phyloP scores from a whole-genome alignment of 441 rosid species.

The Gossypium schwendimanii region DNA sequence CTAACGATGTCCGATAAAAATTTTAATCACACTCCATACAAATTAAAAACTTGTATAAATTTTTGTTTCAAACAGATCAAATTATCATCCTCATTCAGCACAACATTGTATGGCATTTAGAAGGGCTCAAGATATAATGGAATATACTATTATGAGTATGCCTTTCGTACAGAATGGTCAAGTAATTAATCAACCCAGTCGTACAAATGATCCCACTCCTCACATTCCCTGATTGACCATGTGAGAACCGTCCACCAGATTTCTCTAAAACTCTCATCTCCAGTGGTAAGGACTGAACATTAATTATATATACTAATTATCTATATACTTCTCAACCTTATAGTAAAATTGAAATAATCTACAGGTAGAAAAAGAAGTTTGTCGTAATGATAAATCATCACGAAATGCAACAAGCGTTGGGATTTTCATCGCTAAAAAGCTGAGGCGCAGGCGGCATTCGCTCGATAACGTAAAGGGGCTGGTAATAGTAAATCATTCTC shows the following conservation, averaged over 20 bases:
- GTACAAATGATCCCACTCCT: not conserved
- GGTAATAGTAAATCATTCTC: conserved; percentile 54
- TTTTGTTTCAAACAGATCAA: too few relatives aligned
- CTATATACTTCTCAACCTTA: not conserved
- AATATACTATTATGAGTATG: too few relatives aligned
- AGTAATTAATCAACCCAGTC: not conserved
- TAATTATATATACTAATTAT: conserved; percentile 1
- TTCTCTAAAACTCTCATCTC: conserved; percentile 10
- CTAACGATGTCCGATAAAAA: too few relatives aligned
- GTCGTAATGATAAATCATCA: not conserved
- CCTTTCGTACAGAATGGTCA: not conserved
- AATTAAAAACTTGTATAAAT: too few relatives aligned
- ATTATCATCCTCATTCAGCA: too few relatives aligned
- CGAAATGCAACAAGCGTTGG: conserved; percentile 78
- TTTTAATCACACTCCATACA: too few relatives aligned
- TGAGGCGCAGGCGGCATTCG: conserved; percentile 79
- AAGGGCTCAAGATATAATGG: too few relatives aligned
- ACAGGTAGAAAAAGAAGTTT: not conserved
- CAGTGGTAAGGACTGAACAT: not conserved
- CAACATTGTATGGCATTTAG: too few relatives aligned
- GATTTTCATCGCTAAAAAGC: conserved; percentile 92
- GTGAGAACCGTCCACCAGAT: conserved; percentile 10
- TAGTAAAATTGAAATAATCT: not conserved
- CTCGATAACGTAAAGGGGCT: conserved; percentile 57
- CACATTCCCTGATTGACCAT: not conserved